These are phyloP conservation scores for Lactarius hatsudake DNA, from an alignment of 768 basidiomycete genomes.

Conservation along the genomic window DNA sequence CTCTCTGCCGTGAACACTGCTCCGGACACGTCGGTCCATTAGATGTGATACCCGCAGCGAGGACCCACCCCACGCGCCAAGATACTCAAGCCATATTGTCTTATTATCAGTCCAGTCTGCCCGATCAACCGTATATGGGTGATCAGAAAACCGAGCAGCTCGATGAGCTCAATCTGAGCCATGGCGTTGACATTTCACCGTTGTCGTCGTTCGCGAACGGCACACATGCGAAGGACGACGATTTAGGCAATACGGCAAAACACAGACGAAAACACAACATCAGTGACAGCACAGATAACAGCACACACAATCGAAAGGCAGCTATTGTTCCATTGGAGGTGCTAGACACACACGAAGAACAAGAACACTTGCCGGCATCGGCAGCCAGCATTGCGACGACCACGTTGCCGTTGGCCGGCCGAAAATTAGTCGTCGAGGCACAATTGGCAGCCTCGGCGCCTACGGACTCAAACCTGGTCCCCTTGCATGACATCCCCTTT, in stretches of 20 bases:
- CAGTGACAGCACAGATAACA: background rate
- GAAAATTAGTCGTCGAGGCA: constrained; percentile 9
- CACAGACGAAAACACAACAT: constrained; percentile 11
- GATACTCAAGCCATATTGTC: constrained; percentile 48
- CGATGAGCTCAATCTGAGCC: constrained; percentile 8
- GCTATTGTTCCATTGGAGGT: constrained; percentile 15
- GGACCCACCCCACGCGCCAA: constrained; percentile 32
- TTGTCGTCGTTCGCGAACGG: background rate
- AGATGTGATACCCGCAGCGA: constrained; percentile 13
- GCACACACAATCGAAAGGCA: background rate
- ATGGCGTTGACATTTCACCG: constrained; percentile 17
- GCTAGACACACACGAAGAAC: background rate
- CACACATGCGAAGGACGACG: background rate
- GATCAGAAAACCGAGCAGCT: constrained; percentile 19
- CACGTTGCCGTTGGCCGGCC: constrained; percentile 10
- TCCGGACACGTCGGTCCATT: background rate
- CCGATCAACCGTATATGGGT: constrained; percentile 35
- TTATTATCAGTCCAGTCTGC: constrained; percentile 56
- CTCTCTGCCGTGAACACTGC: background rate
- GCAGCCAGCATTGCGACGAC: background rate
- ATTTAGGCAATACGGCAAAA: constrained; percentile 5
- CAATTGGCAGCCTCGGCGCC: constrained; percentile 20
- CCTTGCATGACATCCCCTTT: constrained; percentile 10
- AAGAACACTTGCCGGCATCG: background rate
- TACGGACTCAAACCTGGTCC: background rate